Evolutionary conservation across 2,329 filamentous ascomycete species (phyloP).

Genomic region (Diplodia scrobiculata): DNA sequence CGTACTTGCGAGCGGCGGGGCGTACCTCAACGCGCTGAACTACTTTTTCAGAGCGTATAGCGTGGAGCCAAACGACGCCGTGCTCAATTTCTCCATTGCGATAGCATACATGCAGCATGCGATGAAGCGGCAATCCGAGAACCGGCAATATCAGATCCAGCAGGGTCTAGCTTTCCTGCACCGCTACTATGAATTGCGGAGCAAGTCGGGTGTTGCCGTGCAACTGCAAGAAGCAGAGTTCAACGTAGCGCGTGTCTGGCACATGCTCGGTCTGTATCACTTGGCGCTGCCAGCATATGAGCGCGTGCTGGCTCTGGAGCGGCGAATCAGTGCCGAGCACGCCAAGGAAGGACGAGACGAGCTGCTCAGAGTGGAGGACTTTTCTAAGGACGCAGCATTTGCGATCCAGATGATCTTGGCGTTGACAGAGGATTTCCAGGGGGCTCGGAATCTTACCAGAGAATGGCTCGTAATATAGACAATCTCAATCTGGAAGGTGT

Average conservation of each 20-base stretch:
- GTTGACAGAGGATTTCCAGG: constrained; percentile 63
- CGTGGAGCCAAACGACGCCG: constrained; percentile 72
- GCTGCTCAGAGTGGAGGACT: constrained; percentile 53
- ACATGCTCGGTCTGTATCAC: constrained; percentile 71
- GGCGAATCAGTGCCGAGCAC: constrained; percentile 45
- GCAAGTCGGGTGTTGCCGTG: constrained; percentile 45
- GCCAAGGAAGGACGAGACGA: constrained; percentile 29
- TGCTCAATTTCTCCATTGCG: constrained; percentile 78
- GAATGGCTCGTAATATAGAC: constrained; percentile 50
- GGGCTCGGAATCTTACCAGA: constrained; percentile 63
- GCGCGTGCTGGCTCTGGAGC: constrained; percentile 56
- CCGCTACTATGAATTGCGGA: constrained; percentile 67
- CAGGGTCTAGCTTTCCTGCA: constrained; percentile 83
- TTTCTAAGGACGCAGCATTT: constrained; percentile 71
- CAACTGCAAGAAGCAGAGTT: constrained; percentile 76
- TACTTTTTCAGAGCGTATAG: constrained; percentile 74
- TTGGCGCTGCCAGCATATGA: constrained; percentile 74
- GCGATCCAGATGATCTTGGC: constrained; percentile 70
- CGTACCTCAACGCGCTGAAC: constrained; percentile 79
- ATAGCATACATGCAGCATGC: constrained; percentile 78
- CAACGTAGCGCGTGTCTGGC: constrained; percentile 76
- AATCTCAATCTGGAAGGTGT: too few relatives aligned
- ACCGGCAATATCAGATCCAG: constrained; percentile 81
- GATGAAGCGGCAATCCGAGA: constrained; percentile 85
- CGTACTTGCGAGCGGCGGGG: constrained; percentile 80